Base-by-base conservation (phyloP, 495 filamentous ascomycete species). In the Aspergillus homomorphus region DNA sequence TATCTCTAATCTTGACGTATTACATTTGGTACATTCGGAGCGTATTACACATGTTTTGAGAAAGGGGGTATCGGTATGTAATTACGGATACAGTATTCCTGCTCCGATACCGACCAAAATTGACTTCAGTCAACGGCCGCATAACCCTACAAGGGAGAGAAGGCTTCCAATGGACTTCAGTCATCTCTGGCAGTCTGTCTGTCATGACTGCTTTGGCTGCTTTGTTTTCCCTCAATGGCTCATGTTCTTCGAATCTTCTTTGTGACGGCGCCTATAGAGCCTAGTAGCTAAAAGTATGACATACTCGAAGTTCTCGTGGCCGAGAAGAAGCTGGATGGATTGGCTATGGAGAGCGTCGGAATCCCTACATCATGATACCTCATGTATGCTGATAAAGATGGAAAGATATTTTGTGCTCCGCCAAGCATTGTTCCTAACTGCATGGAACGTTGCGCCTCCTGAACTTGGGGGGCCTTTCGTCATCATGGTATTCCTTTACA, bases 391-490 rank as follows among this genome's bases (percentile, higher is more conserved):
- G 10, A 38, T 38, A 5, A 12, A 38, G 33, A 38, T 10, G 33
- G 33, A 38, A 38, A 38, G 33, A 4, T 30, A 30, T 4, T 38
- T 38, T 12, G 15, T 2, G 8, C 6, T 14, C 33, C 33, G 33
- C 33, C 33, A 38, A 38, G 24, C 53, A 58, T 41, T 22, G 53
- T 61, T 69, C 64, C 66, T 64, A 65, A 66, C 66, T 65, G 66
- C 52, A 66, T 69, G 66, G 66, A 66, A 69, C 61, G 61, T 69
- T 66, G 66, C 63, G 66, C 63, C 66, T 62, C 63, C 56, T 60
- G 44, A 50, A 55, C 66, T 48, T 58, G 63, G 63, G 60, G 57
- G 23, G 30, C 7, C 22, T 49, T 48, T 58, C 42, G 45, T 61
- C 38, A 59, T 54, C 52, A 54, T 53, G 23, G 49, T 22, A 58